phyloP scores from a whole-genome alignment of 2,329 filamentous ascomycete species.

The Diaporthe citri region DNA sequence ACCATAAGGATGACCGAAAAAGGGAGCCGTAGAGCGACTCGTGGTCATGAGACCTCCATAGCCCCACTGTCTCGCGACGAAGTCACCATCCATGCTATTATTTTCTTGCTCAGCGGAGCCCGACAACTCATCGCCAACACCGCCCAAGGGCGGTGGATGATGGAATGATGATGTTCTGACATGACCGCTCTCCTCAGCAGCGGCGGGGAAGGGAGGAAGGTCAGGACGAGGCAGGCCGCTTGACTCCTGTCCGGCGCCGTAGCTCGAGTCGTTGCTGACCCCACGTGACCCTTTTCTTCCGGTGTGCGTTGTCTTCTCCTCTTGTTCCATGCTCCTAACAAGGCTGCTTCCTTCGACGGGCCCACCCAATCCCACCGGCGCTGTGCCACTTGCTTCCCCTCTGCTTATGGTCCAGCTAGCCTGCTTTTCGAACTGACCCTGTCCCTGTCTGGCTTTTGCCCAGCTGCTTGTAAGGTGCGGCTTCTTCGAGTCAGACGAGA shows the following conservation, averaged over 20 bases:
- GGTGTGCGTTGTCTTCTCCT: conserved; percentile 36
- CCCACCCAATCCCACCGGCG: conserved; percentile 39
- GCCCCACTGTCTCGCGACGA: background rate
- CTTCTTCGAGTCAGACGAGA: conserved; percentile 13
- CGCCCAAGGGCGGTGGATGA: conserved; percentile 3
- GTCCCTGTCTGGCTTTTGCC: conserved; percentile 32
- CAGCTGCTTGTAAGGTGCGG: background rate
- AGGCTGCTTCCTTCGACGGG: conserved; percentile 30
- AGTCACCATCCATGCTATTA: conserved; percentile 24
- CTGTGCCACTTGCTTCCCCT: conserved; percentile 37
- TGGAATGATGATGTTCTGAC: conserved; percentile 6
- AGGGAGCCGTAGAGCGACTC: conserved; percentile 42
- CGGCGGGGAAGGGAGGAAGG: conserved; percentile 16
- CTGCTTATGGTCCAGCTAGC: conserved; percentile 36
- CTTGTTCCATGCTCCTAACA: conserved; percentile 44
- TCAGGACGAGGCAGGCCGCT: conserved; percentile 26
- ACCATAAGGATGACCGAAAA: conserved; percentile 19
- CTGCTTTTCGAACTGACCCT: conserved; percentile 32
- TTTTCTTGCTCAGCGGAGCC: background rate
- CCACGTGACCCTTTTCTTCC: conserved; percentile 46
- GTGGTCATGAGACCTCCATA: conserved; percentile 28
- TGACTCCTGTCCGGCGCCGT: conserved; percentile 32
- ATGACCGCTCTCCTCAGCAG: conserved; percentile 28
- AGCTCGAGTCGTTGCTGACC: conserved; percentile 44
- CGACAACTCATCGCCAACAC: background rate